phyloP scores from a whole-genome alignment of 805 yeast genomes.

The Nakazawaea wyomingensis region DNA sequence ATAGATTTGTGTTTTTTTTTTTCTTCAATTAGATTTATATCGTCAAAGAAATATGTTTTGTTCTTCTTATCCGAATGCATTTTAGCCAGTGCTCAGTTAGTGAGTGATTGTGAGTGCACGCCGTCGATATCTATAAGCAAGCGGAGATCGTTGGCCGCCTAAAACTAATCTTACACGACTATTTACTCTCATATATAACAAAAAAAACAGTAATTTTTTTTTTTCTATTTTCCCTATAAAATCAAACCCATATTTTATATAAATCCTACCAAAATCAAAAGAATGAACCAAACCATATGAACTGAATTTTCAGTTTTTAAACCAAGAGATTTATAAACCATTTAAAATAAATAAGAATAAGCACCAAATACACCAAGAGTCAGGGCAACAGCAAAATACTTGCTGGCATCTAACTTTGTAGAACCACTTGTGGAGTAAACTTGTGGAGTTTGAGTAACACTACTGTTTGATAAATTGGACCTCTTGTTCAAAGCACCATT shows the following conservation, averaged over 20 bases:
- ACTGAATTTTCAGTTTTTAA: neutral
- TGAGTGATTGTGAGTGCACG: too few relatives aligned
- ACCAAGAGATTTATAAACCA: neutral
- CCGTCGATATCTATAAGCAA: too few relatives aligned
- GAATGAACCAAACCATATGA: too few relatives aligned
- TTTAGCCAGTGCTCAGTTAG: too few relatives aligned
- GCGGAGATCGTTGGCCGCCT: slow-evolving; percentile 6
- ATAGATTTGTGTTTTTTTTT: neutral
- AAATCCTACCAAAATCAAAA: too few relatives aligned
- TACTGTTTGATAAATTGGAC: neutral
- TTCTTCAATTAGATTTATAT: neutral
- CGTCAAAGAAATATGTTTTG: neutral
- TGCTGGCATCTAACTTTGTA: neutral
- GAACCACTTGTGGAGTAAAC: slow-evolving; percentile 1
- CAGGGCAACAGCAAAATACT: neutral
- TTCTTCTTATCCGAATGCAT: neutral
- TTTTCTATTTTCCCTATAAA: too few relatives aligned
- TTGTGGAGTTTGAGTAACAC: neutral
- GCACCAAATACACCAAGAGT: neutral
- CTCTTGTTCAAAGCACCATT: neutral
- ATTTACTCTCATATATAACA: too few relatives aligned
- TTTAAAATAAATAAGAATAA: neutral
- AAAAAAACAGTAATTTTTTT: too few relatives aligned
- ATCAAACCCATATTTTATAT: too few relatives aligned
- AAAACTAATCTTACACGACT: neutral